Conservation (phyloP, 2,329 filamentous ascomycete species). For the Tolypocladium album region DNA sequence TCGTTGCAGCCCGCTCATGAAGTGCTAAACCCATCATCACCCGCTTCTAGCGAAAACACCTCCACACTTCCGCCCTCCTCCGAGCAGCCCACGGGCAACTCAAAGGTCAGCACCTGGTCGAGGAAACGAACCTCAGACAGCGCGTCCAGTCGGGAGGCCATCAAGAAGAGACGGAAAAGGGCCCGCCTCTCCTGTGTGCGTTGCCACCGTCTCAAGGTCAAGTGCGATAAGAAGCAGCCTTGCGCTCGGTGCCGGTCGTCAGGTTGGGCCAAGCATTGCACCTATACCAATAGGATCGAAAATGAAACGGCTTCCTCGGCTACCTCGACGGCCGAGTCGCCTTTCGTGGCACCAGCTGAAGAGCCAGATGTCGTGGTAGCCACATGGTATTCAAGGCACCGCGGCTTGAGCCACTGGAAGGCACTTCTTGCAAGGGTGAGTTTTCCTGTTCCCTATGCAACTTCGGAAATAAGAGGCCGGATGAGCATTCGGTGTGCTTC, state of each 20-base stretch:
- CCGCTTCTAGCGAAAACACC: neutral
- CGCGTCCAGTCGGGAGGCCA: too few species aligned
- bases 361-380: neutral
- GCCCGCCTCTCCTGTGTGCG: conserved; percentile 5
- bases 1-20: neutral
- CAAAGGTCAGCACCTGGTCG: neutral
- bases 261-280: conserved; percentile 2
- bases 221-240: conserved; percentile 4
- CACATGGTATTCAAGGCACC: neutral
- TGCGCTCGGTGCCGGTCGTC: conserved; percentile 3
- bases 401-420: neutral
- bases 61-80: neutral
- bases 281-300: conserved; percentile 2
- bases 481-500: neutral
- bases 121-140: neutral
- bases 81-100: neutral
- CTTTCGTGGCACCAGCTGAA: neutral
- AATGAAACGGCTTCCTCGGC: neutral
- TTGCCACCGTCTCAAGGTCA: conserved; percentile 4
- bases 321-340: neutral
- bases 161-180: neutral
- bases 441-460: too few species aligned
- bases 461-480: neutral
- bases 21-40: neutral
- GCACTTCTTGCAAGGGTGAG: neutral